Base-by-base conservation (phyloP, 192 early-diverging fungal species). In the Backusella circina region DNA sequence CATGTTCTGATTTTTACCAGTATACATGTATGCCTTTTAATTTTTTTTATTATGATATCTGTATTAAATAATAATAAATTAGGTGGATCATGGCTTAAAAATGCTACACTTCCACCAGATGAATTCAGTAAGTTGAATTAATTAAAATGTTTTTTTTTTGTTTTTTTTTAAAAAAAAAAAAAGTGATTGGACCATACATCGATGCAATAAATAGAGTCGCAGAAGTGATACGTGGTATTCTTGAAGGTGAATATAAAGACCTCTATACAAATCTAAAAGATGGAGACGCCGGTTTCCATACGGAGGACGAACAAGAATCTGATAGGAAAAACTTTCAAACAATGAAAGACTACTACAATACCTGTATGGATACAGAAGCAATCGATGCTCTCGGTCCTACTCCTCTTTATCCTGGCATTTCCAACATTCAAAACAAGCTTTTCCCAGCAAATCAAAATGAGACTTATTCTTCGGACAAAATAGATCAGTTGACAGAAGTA, bases 1-100 rank as follows among this genome's bases (percentile, higher is more conserved):
- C 91, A 13, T 92, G 91, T 64, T 71, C 80, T 32, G 90, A 92
- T 74, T 92, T 92, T 81, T 91, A 84, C 71, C 81, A 87, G 51
- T 92, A 84, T 72, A 84, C 77, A 36, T 88, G 90, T 90, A 86
- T 70, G 77, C 66, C 15, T 0, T 21, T 51, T 57, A 18, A 6
- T 33, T 26, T 61, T 23, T 35, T 6, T 26, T 61, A 13, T 61
- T 28, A n/a, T 5, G 44, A 47, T 47, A n/a, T 5, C 18, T 31
- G 15, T 66, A n/a, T n/a, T 21, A 35, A 21, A 36, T 21, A 37
- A 18, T 35, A 21, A n/a, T n/a, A n/a, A 35, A 61, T 12, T 64
- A 89, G 88, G 88, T 65, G 89, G 89, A n/a, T 86, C 85, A 30
- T 92, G 88, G 81, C 66, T 88, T 54, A 71, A 85, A 38, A 73